Evolutionary conservation across 129 eudicot species (phyloP).

Genomic region (Artemisia tridentata): DNA sequence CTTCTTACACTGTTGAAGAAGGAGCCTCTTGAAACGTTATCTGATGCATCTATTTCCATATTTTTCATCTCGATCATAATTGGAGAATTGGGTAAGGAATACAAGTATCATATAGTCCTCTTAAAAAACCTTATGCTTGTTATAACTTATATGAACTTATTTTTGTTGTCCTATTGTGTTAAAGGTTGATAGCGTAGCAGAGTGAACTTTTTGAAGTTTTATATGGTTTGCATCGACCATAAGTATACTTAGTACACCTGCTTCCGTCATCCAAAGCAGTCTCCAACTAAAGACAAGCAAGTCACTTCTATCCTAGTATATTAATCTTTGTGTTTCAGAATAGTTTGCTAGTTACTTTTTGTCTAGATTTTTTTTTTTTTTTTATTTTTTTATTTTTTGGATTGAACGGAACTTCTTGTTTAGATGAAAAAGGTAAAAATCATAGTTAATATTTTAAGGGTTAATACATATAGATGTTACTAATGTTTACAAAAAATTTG

Average conservation of each 20-base stretch:
- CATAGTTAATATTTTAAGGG: too few species aligned
- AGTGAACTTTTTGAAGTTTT: constrained; percentile 45
- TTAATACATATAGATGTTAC: too few species aligned
- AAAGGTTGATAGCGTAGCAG: constrained; percentile 73
- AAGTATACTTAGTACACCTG: constrained; percentile 48
- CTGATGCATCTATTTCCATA: constrained; percentile 39
- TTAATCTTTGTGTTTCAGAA: neutral
- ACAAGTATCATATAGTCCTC: neutral
- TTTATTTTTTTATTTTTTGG: too few species aligned
- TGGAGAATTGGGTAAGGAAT: constrained; percentile 64
- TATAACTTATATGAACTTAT: constrained; percentile 6
- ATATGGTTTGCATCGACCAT: constrained; percentile 45
- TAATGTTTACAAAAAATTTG: too few species aligned
- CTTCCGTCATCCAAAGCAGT: constrained; percentile 31
- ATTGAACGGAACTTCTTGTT: too few species aligned
- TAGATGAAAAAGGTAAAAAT: too few species aligned
- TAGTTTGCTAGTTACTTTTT: too few species aligned
- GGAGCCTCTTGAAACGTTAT: constrained; percentile 37
- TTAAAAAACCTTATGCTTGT: constrained; percentile 5
- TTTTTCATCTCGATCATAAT: constrained; percentile 51
- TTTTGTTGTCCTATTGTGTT: constrained; percentile 15
- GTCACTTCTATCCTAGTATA: constrained; percentile 1
- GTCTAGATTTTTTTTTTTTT: too few species aligned
- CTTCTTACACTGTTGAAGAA: too few species aligned
- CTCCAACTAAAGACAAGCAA: constrained; percentile 38